Evolutionary conservation across 2,329 filamentous ascomycete genomes (phyloP), one percentile per base, ranked within the genome.

Genomic region (Penicillium sp.): DNA sequence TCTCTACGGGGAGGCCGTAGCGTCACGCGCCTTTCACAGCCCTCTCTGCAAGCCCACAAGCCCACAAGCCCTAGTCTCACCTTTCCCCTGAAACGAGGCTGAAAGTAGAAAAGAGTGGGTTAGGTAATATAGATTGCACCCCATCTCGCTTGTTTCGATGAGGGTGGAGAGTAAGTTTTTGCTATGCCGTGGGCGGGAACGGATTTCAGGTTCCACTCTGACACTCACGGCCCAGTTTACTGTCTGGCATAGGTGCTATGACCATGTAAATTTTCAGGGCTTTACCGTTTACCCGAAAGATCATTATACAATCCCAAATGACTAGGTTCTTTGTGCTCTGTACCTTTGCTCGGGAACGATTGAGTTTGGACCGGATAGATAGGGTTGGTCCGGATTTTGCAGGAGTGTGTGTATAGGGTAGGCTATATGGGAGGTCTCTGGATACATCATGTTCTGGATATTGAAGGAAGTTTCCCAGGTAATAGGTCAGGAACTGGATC

Each of bases 361-460:
- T 55, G 40, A 50, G 52, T 55, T 44, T 55, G 1, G 26, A 35
- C 38, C 25, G 46, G 52, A 50, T 50, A 55, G 40, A 53, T 53
- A 53, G 36, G 28, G 50, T 49, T 53, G 33, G 28, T 17, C 17
- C 11, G 25, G 22, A 16, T 33, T 43, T 38, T 52, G 43, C 17
- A 30, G 33, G 22, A 22, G 2, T 22, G 22, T 22, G 22, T 22
- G 22, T 22, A 22, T 22, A 22, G 22, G 22, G 22, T 22, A 2
- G 22, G 22, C 4, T 22, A 22, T 22, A 22, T 22, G 22, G 22
- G 22, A 22, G 22, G 22, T 22, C n/a, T n/a, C n/a, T 22, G 22
- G 22, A 22, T 22, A 22, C 22, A 22, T 22, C 22, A 22, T 22
- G 3, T 22, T 22, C 22, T 22, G 22, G 22, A 22, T 22, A 22